Base-by-base conservation (phyloP, 768 basidiomycete genomes). In the Hebeloma cylindrosporum region DNA sequence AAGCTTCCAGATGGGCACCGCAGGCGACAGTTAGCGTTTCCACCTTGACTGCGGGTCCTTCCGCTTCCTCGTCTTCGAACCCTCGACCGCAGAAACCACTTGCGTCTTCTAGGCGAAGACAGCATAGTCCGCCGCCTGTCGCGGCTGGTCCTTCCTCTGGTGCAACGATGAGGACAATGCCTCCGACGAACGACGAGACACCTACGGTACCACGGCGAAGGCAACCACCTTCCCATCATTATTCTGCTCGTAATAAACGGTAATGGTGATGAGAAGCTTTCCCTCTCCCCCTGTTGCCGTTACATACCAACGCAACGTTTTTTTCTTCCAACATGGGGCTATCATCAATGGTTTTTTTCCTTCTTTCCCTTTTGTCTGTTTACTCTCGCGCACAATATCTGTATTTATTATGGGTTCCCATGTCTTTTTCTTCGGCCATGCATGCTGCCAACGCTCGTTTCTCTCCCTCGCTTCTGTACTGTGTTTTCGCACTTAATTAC, bases 1-100 rank as follows among this genome's bases (percentile, higher is more conserved):
- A 52, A 7, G 56, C 65, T 18, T 66, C 66, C 7, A 48, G 63
- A 26, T 69, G 66, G 68, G 66, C 64, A 6, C 54, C 63, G 13
- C 33, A 51, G 23, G 43, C 54, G 5, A 43, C n/a, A n/a, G n/a
- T n/a, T n/a, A n/a, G n/a, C n/a, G n/a, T n/a, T n/a, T n/a, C 57
- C 10, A 43, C 36, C 23, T 43, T 41, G 5, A 37, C 49, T 2
- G 37, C 50, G 3, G 36, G 47, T n/a, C 26, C 43, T 16, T 31
- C 52, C 25, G 18, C 56, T 18, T 52, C 59, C 21, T 46, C 44
- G 30, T 17, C 53, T 32, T 40, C 46, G 16, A 14, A 14, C 5
- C 4, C 16, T 30, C 29, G 11, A 30, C 6, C 16, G 6, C n/a
- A n/a, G n/a, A n/a, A n/a, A n/a, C n/a, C n/a, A n/a, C n/a, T n/a